These are phyloP conservation scores for Colletotrichum godetiae DNA, from an alignment of 2,329 filamentous ascomycete genomes.

Conservation along the genomic window DNA sequence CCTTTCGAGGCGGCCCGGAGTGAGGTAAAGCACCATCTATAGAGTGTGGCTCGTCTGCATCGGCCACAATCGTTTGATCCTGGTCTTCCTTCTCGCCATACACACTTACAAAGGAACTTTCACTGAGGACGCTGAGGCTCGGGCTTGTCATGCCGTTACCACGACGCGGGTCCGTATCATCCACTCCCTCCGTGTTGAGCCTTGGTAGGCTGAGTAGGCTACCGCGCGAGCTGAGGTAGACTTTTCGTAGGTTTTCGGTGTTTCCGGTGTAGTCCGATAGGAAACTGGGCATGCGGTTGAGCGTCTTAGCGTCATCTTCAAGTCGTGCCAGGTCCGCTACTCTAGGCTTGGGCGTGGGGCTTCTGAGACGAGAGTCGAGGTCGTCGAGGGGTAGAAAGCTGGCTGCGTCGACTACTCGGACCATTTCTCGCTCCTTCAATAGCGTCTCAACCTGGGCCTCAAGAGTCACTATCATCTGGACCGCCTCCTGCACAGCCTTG, in stretches of 20 bases:
- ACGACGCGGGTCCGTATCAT: constrained; percentile 47
- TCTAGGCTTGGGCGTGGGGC: constrained; percentile 35
- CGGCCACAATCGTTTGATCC: constrained; percentile 39
- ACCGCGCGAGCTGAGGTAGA: constrained; percentile 63
- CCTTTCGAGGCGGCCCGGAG: not conserved
- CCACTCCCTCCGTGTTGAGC: constrained; percentile 53
- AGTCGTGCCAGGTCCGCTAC: constrained; percentile 34
- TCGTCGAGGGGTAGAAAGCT: constrained; percentile 47
- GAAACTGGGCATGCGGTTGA: constrained; percentile 73
- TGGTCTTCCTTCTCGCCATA: constrained; percentile 61
- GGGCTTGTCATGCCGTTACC: constrained; percentile 63
- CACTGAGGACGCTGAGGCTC: constrained; percentile 72
- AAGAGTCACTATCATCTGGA: constrained; percentile 74
- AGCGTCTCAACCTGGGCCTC: constrained; percentile 70
- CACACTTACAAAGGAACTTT: constrained; percentile 74
- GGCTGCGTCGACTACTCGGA: constrained; percentile 60
- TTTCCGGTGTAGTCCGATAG: constrained; percentile 69
- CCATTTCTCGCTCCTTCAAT: constrained; percentile 63
- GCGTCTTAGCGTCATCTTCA: constrained; percentile 48
- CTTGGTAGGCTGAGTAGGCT: constrained; percentile 64
- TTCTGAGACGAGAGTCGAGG: constrained; percentile 39
- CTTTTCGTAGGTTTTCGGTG: constrained; percentile 70
- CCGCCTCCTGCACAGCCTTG: constrained; percentile 77
- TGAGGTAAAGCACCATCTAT: constrained; percentile 42
- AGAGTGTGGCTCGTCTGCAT: constrained; percentile 45